Evolutionary conservation across 2,329 filamentous ascomycete genomes (phyloP).

Genomic region (Aureobasidium musti): DNA sequence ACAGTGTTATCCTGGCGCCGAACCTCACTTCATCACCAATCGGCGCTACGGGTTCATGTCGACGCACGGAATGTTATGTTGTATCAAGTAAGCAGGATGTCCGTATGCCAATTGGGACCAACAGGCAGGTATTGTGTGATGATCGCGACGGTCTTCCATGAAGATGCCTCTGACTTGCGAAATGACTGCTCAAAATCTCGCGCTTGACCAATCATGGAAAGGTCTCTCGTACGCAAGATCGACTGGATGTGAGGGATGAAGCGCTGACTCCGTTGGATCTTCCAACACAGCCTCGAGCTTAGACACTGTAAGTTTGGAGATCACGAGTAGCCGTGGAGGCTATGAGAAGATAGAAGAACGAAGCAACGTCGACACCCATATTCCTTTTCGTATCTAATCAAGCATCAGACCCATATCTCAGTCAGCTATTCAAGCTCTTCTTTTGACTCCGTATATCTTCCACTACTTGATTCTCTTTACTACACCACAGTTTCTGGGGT

Average conservation of each 20-base stretch:
- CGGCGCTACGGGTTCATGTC: no score
- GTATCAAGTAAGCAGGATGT: background rate
- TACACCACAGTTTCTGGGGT: background rate
- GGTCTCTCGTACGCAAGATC: background rate
- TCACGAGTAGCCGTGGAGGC: conserved; percentile 9
- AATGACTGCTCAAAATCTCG: background rate
- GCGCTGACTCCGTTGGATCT: background rate
- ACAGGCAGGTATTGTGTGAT: background rate
- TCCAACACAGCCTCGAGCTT: background rate
- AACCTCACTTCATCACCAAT: no score
- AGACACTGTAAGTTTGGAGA: background rate
- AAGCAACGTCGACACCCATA: background rate
- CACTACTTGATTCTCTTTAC: background rate
- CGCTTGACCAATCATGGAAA: background rate
- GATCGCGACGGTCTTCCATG: background rate
- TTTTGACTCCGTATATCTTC: background rate
- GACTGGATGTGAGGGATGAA: background rate
- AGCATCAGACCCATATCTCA: background rate
- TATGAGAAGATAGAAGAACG: background rate
- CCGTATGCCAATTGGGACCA: background rate
- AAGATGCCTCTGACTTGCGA: background rate
- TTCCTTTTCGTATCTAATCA: background rate
- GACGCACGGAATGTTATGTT: no score
- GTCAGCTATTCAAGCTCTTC: background rate
- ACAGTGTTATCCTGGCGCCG: no score